Percentiles rank a stretch among this genome's conserved stretches.
Conservation (phyloP, 2,329 filamentous ascomycete species). For the Magnaporthiopsis poae region DNA sequence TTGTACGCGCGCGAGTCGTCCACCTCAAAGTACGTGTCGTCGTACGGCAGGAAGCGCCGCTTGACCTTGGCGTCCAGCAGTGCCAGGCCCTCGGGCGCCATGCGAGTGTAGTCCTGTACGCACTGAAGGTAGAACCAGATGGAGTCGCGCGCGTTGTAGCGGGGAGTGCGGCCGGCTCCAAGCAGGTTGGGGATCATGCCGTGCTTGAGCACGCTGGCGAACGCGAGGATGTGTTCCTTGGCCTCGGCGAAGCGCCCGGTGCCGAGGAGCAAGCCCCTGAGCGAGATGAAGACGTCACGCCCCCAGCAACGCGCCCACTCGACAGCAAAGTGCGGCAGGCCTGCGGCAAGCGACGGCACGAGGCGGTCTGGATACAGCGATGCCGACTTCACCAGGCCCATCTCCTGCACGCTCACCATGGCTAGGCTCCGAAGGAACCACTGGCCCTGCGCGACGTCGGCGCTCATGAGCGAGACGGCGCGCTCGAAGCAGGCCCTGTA, state of each 20-base stretch:
- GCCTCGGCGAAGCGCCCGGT: conserved; percentile 83
- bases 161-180: conserved; percentile 70
- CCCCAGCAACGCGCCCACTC: conserved; percentile 97
- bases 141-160: conserved; percentile 93
- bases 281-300: conserved; percentile 90
- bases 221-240: conserved; percentile 86
- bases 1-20: conserved; percentile 82
- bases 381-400: conserved; percentile 77
- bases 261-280: conserved; percentile 81
- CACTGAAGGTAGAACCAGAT: conserved; percentile 97
- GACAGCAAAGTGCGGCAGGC: conserved; percentile 84
- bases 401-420: conserved; percentile 86
- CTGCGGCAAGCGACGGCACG: conserved; percentile 81
- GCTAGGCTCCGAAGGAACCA: conserved; percentile 80
- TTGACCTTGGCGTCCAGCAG: conserved; percentile 69
- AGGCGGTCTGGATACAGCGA: conserved; percentile 79
- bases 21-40: conserved; percentile 84
- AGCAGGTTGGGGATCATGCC: conserved; percentile 96
- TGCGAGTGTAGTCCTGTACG: conserved; percentile 82
- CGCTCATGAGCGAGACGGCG: conserved; percentile 67
- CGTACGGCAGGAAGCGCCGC: conserved; percentile 83
- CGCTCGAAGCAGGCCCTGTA: conserved; percentile 76
- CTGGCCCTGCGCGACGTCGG: conserved; percentile 69
- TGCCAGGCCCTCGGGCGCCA: conserved; percentile 65
- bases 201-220: conserved; percentile 92